Percentiles rank a stretch among this genome's conserved stretches.
Conservation (phyloP, 2,329 filamentous ascomycete genomes). For the Akanthomyces uredinophilus region DNA sequence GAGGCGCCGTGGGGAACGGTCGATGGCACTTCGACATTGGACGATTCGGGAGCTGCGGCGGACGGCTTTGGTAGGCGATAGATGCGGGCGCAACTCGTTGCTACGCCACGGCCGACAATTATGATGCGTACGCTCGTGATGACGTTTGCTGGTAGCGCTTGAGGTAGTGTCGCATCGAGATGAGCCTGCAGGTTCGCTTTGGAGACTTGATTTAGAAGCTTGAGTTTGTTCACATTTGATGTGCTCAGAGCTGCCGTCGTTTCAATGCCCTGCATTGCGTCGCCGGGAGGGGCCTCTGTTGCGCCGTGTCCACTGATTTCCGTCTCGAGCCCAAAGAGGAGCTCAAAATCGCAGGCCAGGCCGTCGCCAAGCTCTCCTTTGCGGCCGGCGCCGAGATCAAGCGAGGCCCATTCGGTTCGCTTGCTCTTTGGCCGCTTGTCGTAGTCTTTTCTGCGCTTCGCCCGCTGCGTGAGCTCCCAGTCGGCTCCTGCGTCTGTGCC, state of each 20-base stretch:
- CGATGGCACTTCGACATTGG: constrained; percentile 42
- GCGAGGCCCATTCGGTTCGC: constrained; percentile 65
- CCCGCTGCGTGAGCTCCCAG: constrained; percentile 68
- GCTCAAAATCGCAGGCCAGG: constrained; percentile 79
- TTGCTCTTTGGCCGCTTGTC: constrained; percentile 62
- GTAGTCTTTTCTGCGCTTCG: constrained; percentile 33
- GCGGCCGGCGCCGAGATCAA: constrained; percentile 67
- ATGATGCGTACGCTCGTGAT: constrained; percentile 61
- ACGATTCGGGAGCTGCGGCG: constrained; percentile 21
- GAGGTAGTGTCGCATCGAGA: constrained; percentile 18
- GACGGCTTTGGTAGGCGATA: constrained; percentile 65
- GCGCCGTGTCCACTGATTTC: constrained; percentile 15
- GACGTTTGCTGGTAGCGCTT: constrained; percentile 30
- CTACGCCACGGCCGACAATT: constrained; percentile 65
- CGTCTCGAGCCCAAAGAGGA: constrained; percentile 43
- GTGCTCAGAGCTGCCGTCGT: constrained; percentile 11
- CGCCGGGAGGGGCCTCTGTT: background rate
- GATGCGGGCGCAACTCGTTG: constrained; percentile 67
- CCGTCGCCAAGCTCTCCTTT: constrained; percentile 81
- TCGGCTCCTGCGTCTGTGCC: constrained; percentile 71
- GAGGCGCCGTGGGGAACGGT: constrained; percentile 30
- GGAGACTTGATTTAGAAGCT: constrained; percentile 26
- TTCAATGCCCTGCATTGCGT: constrained; percentile 8
- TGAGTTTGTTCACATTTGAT: background rate
- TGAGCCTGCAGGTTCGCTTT: constrained; percentile 18